Evolutionary conservation across 805 yeast species (phyloP).

Genomic region (Lipomyces chichibuensis): DNA sequence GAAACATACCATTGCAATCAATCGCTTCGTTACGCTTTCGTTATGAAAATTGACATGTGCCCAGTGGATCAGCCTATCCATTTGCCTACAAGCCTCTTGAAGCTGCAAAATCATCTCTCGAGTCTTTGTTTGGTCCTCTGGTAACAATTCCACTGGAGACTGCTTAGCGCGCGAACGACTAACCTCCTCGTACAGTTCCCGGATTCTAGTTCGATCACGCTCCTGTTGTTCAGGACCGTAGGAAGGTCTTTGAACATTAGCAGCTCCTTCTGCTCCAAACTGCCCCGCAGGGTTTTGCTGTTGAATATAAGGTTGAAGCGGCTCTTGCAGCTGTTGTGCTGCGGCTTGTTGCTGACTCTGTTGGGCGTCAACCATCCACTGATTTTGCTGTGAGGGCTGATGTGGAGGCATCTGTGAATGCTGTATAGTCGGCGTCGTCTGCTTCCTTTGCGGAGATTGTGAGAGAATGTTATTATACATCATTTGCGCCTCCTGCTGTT

Average conservation of each 20-base stretch:
- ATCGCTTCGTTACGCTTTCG: slow-evolving; percentile 22
- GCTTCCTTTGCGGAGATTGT: slow-evolving; percentile 22
- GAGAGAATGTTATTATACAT: slow-evolving; percentile 8
- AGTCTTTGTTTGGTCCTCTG: slow-evolving; percentile 22
- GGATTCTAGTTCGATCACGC: slow-evolving; percentile 20
- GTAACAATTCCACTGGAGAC: slow-evolving; percentile 21
- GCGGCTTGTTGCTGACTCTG: slow-evolving; percentile 2
- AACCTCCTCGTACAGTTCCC: slow-evolving; percentile 24
- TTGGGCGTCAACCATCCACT: slow-evolving; percentile 7
- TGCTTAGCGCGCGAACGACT: slow-evolving; percentile 15
- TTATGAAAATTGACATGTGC: slow-evolving; percentile 25
- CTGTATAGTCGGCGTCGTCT: slow-evolving; percentile 13
- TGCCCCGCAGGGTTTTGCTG: neutral
- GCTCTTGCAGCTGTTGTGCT: neutral
- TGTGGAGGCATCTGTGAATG: slow-evolving; percentile 20
- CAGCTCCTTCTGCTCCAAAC: neutral
- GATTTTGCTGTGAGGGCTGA: slow-evolving; percentile 10
- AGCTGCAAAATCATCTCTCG: slow-evolving; percentile 15
- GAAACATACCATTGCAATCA: slow-evolving; percentile 29
- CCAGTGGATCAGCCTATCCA: slow-evolving; percentile 30
- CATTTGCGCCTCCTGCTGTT: slow-evolving; percentile 8
- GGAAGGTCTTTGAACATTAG: slow-evolving; percentile 1
- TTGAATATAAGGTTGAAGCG: neutral
- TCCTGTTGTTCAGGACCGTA: slow-evolving; percentile 24
- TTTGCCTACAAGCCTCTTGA: slow-evolving; percentile 29